Evolutionary conservation across 768 basidiomycete genomes (phyloP).

Genomic region (Boletus vinaceobasis): DNA sequence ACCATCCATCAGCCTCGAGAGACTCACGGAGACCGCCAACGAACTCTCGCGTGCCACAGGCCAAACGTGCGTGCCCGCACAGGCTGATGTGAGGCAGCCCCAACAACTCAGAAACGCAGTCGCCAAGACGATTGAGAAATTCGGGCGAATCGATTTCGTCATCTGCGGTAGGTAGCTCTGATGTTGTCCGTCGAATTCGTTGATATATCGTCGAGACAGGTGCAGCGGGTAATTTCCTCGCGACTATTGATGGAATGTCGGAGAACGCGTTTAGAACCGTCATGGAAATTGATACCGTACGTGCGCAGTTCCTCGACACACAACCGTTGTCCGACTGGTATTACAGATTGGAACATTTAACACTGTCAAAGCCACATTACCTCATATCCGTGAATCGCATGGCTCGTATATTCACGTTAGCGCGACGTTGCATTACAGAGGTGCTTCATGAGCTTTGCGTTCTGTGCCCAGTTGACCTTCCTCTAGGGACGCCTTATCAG

Average conservation of each 20-base stretch:
- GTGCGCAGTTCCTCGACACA: conserved; percentile 16
- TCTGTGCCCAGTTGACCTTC: neutral
- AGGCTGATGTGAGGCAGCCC: conserved; percentile 83
- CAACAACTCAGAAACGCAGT: conserved; percentile 73
- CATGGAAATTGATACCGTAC: conserved; percentile 87
- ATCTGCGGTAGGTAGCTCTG: conserved; percentile 66
- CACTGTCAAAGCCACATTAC: conserved; percentile 89
- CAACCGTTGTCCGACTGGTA: neutral
- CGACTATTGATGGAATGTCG: conserved; percentile 77
- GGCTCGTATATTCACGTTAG: conserved; percentile 90
- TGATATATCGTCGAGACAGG: conserved; percentile 42
- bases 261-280: conserved; percentile 92
- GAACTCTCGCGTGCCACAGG: conserved; percentile 73
- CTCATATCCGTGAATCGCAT: conserved; percentile 61
- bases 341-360: conserved; percentile 84
- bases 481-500: conserved; percentile 74
- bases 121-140: conserved; percentile 64
- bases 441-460: conserved; percentile 33
- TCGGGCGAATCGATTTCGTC: conserved; percentile 91
- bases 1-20: conserved; percentile 52
- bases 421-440: conserved; percentile 82
- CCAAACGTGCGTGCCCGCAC: conserved; percentile 61
- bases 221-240: conserved; percentile 95
- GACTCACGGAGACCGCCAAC: conserved; percentile 63
- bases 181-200: neutral